Conservation (phyloP, 345 rosid genomes). For the Salix suchowensis region DNA sequence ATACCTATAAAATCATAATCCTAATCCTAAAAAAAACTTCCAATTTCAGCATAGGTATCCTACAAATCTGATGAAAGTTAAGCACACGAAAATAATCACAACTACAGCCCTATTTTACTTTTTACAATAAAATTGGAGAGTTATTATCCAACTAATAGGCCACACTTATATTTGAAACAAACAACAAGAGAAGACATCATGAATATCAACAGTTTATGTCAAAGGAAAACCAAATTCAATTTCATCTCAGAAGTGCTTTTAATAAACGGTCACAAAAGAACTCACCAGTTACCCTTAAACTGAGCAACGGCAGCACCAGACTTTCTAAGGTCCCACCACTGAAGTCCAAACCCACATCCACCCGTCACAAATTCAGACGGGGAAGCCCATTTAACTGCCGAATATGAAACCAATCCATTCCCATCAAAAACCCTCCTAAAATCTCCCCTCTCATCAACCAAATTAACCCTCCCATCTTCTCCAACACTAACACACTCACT, state of each 20-base stretch:
- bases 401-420: slow-evolving; percentile 67
- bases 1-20: too few species aligned
- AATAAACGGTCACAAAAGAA: not conserved
- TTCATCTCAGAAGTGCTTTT: not conserved
- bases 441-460: slow-evolving; percentile 31
- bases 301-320: slow-evolving; percentile 66
- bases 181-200: too few species aligned
- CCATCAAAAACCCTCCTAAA: slow-evolving; percentile 58
- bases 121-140: too few species aligned
- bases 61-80: too few species aligned
- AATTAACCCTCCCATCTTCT: slow-evolving; percentile 47
- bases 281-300: slow-evolving; percentile 78
- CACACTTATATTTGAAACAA: too few species aligned
- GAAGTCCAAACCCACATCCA: slow-evolving; percentile 74
- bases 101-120: too few species aligned
- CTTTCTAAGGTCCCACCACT: slow-evolving; percentile 87
- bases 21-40: too few species aligned
- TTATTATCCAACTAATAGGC: too few species aligned
- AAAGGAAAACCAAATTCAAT: not conserved
- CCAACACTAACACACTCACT: slow-evolving; percentile 61
- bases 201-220: too few species aligned
- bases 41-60: too few species aligned
- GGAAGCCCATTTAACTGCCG: slow-evolving; percentile 82
- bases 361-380: slow-evolving; percentile 82
- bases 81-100: too few species aligned